Evolutionary conservation across 2,329 filamentous ascomycete genomes (phyloP).

Genomic region (Rhytidhysteron rufulum): DNA sequence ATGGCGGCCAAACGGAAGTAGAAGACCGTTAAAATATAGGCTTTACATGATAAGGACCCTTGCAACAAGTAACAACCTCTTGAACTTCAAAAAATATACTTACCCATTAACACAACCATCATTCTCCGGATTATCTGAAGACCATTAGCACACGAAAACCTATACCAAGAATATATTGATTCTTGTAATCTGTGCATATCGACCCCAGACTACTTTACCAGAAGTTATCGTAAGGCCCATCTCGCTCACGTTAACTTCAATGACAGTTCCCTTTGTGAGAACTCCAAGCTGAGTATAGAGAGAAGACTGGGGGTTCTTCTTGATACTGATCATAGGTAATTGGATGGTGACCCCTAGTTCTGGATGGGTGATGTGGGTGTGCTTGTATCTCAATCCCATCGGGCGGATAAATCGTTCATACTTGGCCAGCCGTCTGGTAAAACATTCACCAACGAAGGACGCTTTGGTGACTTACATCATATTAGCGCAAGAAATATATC

Average conservation of each 20-base stretch:
- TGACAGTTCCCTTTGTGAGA: slow-evolving; percentile 75
- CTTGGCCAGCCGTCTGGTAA: slow-evolving; percentile 84
- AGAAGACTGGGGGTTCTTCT: slow-evolving; percentile 85
- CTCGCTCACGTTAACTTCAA: slow-evolving; percentile 92
- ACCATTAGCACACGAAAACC: no score
- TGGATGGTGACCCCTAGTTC: slow-evolving; percentile 81
- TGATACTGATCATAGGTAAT: slow-evolving; percentile 55
- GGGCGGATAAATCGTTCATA: slow-evolving; percentile 61
- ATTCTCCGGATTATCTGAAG: no score
- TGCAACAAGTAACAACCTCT: no score
- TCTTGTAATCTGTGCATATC: no score
- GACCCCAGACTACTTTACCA: slow-evolving; percentile 92
- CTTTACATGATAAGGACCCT: no score
- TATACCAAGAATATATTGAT: no score
- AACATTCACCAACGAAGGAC: slow-evolving; percentile 87
- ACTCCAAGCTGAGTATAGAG: slow-evolving; percentile 91
- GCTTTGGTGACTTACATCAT: slow-evolving; percentile 78
- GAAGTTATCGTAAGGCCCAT: slow-evolving; percentile 84
- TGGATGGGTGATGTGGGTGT: slow-evolving; percentile 68
- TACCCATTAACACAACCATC: no score
- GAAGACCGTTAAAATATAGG: no score
- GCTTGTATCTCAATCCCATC: slow-evolving; percentile 74
- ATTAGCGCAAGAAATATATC: no score
- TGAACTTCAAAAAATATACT: no score
- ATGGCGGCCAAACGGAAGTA: no score